A percentile compares a stretch with the other conserved stretches of the same genome.
phyloP scores from a whole-genome alignment of 1,284 basidiomycete genomes.

The Sanghuangporus baumii region DNA sequence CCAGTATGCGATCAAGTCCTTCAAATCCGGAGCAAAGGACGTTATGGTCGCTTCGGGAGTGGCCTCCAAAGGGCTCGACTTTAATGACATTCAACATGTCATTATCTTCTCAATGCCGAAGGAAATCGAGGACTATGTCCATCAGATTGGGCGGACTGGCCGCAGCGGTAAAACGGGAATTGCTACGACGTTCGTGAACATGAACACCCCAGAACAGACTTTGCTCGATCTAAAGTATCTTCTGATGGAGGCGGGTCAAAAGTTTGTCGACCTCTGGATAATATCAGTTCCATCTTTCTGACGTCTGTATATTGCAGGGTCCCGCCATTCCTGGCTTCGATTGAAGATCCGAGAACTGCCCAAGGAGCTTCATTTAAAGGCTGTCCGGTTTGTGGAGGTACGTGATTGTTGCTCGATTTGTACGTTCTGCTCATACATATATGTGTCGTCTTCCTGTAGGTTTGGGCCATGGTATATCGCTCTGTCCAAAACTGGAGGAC shows the following conservation, averaged over 20 bases:
- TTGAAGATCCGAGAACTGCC: slow-evolving; percentile 86
- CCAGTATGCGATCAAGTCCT: slow-evolving; percentile 96
- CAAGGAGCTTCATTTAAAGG: slow-evolving; percentile 77
- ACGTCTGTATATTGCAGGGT: slow-evolving; percentile 52
- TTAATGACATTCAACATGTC: slow-evolving; percentile 96
- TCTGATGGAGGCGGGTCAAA: slow-evolving; percentile 95
- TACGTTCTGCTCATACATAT: slow-evolving; percentile 11
- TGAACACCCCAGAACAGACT: slow-evolving; percentile 95
- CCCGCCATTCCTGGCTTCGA: slow-evolving; percentile 88
- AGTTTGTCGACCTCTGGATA: slow-evolving; percentile 44
- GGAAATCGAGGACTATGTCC: slow-evolving; percentile 97
- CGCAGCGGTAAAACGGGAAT: slow-evolving; percentile 97
- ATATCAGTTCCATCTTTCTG: slow-evolving; percentile 7
- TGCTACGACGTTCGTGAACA: slow-evolving; percentile 99
- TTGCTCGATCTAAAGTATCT: slow-evolving; percentile 96
- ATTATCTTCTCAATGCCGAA: slow-evolving; percentile 99
- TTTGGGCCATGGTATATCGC: slow-evolving; percentile 88
- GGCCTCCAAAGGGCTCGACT: slow-evolving; percentile 96
- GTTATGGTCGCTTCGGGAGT: slow-evolving; percentile 99
- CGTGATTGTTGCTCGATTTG: slow-evolving; percentile 19
- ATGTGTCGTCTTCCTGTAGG: slow-evolving; percentile 37
- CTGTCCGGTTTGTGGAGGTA: slow-evolving; percentile 95
- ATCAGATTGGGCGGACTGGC: slow-evolving; percentile 98
- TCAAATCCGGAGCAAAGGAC: slow-evolving; percentile 95
- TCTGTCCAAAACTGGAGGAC: slow-evolving; percentile 97